Base-by-base conservation (phyloP, 371 early-diverging fungal species). In the Mortierella sp. region DNA sequence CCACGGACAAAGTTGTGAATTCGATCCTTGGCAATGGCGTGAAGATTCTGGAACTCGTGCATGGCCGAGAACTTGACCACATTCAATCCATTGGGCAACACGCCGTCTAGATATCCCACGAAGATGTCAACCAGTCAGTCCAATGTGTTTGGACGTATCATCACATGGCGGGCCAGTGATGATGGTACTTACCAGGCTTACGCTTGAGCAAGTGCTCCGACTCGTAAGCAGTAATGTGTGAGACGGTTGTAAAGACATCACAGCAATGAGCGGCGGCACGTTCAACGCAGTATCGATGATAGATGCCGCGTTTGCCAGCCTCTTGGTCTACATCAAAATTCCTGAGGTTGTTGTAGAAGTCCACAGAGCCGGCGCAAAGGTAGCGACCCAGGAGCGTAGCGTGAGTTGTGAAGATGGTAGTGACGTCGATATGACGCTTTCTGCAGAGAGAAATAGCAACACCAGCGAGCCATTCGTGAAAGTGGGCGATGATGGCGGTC, bases 1-100 rank as follows among this genome's bases (percentile, higher is more conserved):
- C 97, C 97, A 27, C 97, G 91, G 28, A 95, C 92, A 84, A 98
- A 98, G 79, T 96, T 94, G 82, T 96, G 88, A 81, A 97, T 96
- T 77, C 94, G 94, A 53, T 94, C 95, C 82, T 98, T 98, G 69
- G 88, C 86, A 43, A 90, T 78, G 39, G 96, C 95, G 78, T 98
- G 98, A 72, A 96, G 78, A 83, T 98, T 98, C 80, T 98, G 97
- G 86, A 98, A 98, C 83, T 98, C 97, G 81, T 98, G 98, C 83
- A 95, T 89, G 21, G 97, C 98, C 28, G 90, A 90, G 86, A 97
- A 96, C 81, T 98, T 97, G 57, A 95, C 93, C 4, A 97, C 96
- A 69, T 95, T 96, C 39, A 98, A 81, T 34, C 98, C 97, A 70
- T 97, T 98, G 25, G 98, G 98, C 46, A 95, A 79, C 21, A 98